These are phyloP conservation scores for Eimeria necatrix DNA, from an alignment of 169 alveolate species.

Conservation along the genomic window DNA sequence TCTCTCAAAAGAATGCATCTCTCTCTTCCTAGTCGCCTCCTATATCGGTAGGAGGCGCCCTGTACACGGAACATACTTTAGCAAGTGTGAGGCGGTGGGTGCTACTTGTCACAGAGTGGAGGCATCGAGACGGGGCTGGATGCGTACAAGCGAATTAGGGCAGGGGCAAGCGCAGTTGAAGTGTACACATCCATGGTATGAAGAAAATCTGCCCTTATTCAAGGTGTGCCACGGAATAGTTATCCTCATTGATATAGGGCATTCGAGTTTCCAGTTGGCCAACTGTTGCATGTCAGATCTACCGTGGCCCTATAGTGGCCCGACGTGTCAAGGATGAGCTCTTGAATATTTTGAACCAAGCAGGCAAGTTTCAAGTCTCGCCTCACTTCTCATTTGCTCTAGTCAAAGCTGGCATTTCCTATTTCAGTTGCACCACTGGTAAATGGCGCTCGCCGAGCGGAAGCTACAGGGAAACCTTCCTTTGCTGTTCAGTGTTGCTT, in stretches of 20 bases:
- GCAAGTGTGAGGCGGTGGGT: background rate
- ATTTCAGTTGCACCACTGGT: too few relatives aligned
- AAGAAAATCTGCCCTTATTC: background rate
- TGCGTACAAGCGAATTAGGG: constrained; percentile 91
- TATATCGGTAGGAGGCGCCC: background rate
- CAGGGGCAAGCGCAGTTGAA: constrained; percentile 93
- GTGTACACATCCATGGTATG: constrained; percentile 89
- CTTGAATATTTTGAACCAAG: constrained; percentile 60
- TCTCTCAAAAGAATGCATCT: background rate
- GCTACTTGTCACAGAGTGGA: constrained; percentile 85
- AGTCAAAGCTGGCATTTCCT: background rate
- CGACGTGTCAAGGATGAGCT: constrained; percentile 81
- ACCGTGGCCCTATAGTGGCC: constrained; percentile 78
- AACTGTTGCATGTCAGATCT: constrained; percentile 59
- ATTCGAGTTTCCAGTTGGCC: background rate
- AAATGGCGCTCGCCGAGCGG: too few relatives aligned
- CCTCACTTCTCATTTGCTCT: background rate
- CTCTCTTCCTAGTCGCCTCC: background rate
- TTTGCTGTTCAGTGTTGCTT: background rate
- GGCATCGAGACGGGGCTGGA: constrained; percentile 91
- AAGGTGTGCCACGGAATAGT: background rate
- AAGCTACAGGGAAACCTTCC: background rate
- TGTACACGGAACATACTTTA: background rate
- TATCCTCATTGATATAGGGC: background rate
- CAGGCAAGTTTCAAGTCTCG: constrained; percentile 53